A percentile compares a stretch with the other conserved stretches of the same genome.
phyloP scores from a whole-genome alignment of 176 grass and related monocot species.

The Alloteropsis semialata region DNA sequence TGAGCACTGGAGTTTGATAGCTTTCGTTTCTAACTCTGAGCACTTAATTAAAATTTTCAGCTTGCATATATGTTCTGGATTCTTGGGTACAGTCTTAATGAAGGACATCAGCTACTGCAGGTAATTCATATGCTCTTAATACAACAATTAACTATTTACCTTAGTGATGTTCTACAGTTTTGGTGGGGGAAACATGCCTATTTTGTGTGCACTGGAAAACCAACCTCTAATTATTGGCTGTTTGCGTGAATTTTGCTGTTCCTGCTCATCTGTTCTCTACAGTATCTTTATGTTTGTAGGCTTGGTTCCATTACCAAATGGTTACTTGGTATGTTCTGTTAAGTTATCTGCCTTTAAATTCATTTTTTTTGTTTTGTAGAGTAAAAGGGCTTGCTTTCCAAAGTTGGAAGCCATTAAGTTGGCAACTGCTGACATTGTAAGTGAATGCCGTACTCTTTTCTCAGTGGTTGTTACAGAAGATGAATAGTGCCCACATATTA shows the following conservation, averaged over 20 bases:
- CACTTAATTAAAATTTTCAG: conserved; percentile 35
- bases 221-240: neutral
- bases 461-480: conserved; percentile 27
- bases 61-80: conserved; percentile 69
- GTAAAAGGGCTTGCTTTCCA: conserved; percentile 74
- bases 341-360: conserved; percentile 6
- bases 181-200: neutral
- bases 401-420: conserved; percentile 94
- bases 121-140: conserved; percentile 40
- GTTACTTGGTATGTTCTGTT: conserved; percentile 4
- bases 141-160: neutral
- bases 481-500: neutral
- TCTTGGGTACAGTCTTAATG: conserved; percentile 58
- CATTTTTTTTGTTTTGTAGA: conserved; percentile 49
- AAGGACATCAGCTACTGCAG: conserved; percentile 63
- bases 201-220: neutral
- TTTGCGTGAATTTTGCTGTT: conserved; percentile 12
- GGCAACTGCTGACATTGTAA: conserved; percentile 89
- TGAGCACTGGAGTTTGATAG: neutral
- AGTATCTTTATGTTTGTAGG: neutral
- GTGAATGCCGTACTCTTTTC: conserved; percentile 25
- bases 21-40: conserved; percentile 8
- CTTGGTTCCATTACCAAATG: neutral
- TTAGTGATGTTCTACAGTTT: neutral
- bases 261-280: neutral